phyloP scores from a whole-genome alignment of 2,329 filamentous ascomycete species.

The Pleomassaria siparia region DNA sequence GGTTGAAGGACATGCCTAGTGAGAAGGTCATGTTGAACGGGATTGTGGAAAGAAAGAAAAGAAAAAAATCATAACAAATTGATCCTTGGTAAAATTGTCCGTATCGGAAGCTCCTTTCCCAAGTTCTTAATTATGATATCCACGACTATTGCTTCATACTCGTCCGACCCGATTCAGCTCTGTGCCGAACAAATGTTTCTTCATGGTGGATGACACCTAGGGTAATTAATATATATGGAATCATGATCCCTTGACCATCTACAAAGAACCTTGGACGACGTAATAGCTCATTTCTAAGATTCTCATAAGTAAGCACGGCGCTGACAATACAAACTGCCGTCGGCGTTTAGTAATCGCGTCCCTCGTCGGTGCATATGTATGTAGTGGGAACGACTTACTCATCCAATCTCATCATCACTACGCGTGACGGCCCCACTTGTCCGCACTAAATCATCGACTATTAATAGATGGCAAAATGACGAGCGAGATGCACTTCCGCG shows the following conservation, averaged over 20 bases:
- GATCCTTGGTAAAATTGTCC: background rate
- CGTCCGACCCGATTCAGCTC: too few species aligned
- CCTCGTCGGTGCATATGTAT: background rate
- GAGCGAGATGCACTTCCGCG: background rate
- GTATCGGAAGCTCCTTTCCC: background rate
- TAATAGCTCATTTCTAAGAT: too few species aligned
- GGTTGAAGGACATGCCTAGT: conserved; percentile 58
- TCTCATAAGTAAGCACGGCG: background rate
- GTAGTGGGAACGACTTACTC: conserved; percentile 2
- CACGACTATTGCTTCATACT: too few species aligned
- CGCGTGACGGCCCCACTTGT: conserved; percentile 1
- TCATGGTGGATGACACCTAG: too few species aligned
- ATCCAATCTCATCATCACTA: background rate
- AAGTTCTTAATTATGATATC: too few species aligned
- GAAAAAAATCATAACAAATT: background rate
- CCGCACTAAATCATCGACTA: background rate
- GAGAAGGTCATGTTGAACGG: conserved; percentile 45
- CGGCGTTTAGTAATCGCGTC: conserved; percentile 4
- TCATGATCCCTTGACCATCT: background rate
- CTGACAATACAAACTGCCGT: background rate
- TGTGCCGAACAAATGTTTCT: too few species aligned
- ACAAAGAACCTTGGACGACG: background rate
- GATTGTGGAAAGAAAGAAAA: background rate
- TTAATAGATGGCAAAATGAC: background rate
- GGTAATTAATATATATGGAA: background rate